Conservation (phyloP, 352 stramenopile genomes). For the Phytopythium chamaehyphon region DNA sequence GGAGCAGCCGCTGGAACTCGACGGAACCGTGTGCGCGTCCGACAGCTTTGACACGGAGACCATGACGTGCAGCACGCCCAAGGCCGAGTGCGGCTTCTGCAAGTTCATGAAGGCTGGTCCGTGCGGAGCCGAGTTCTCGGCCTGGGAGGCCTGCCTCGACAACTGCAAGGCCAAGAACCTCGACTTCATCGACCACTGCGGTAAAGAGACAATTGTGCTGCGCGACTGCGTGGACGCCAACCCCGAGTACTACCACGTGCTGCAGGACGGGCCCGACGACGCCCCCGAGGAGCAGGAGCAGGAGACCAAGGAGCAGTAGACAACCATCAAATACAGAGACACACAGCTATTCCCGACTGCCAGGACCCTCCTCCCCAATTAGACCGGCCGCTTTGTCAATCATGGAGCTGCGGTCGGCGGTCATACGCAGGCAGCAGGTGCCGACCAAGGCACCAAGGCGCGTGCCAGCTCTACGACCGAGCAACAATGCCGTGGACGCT, state of each 20-base stretch:
- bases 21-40: constrained; percentile 64
- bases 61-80: constrained; percentile 46
- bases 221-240: constrained; percentile 86
- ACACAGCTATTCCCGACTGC: not conserved
- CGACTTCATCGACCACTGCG: constrained; percentile 82
- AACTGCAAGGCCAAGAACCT: constrained; percentile 59
- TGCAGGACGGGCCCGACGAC: constrained; percentile 60
- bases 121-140: constrained; percentile 72
- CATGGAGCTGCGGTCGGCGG: too few relatives aligned
- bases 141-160: constrained; percentile 83
- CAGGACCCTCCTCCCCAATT: not conserved
- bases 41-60: constrained; percentile 56
- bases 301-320: constrained; percentile 4
- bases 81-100: constrained; percentile 87
- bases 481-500: not conserved
- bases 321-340: constrained; percentile 6
- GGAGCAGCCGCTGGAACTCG: constrained; percentile 28
- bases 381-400: too few relatives aligned
- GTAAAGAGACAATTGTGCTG: constrained; percentile 65
- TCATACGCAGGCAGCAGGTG: too few relatives aligned
- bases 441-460: constrained; percentile 1
- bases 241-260: constrained; percentile 86
- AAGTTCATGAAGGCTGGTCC: constrained; percentile 90
- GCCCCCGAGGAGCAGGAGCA: constrained; percentile 8
- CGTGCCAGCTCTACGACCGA: constrained; percentile 23